These are phyloP conservation scores for Eleusine indica DNA, from an alignment of 176 grass and related monocot genomes.

Conservation along the genomic window DNA sequence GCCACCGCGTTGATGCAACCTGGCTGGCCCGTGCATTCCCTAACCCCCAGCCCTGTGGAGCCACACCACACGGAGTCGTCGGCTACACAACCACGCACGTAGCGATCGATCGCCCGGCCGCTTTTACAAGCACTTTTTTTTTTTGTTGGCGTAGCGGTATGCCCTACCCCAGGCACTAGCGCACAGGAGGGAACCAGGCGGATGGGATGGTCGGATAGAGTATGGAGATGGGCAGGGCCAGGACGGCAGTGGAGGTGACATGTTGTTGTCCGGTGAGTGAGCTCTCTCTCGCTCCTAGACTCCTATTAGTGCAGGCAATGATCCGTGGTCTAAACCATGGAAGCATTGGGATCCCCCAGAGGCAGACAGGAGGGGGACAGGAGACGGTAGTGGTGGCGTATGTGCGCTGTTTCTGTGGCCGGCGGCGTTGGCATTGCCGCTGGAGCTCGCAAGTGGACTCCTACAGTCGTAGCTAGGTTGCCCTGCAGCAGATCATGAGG, in stretches of 20 bases:
- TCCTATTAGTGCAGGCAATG: slow-evolving; percentile 51
- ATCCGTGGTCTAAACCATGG: slow-evolving; percentile 37
- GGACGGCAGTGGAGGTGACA: slow-evolving; percentile 41
- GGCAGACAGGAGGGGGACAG: slow-evolving; percentile 63
- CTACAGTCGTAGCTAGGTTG: neutral
- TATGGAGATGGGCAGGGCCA: slow-evolving; percentile 10
- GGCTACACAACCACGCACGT: too few relatives aligned
- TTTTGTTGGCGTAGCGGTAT: slow-evolving; percentile 18
- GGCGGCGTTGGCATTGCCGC: slow-evolving; percentile 46
- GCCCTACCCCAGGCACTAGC: slow-evolving; percentile 49
- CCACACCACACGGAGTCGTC: neutral
- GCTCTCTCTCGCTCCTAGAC: neutral
- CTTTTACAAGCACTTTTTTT: too few relatives aligned
- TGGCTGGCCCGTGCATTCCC: slow-evolving; percentile 35
- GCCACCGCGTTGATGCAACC: slow-evolving; percentile 43
- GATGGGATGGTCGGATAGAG: neutral
- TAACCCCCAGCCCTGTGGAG: slow-evolving; percentile 38
- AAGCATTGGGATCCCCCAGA: slow-evolving; percentile 44
- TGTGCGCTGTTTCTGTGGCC: neutral
- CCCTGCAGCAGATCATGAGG: neutral
- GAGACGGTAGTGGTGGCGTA: slow-evolving; percentile 38
- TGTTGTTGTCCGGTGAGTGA: slow-evolving; percentile 50
- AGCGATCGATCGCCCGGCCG: too few relatives aligned
- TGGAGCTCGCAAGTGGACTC: neutral
- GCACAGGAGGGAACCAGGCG: slow-evolving; percentile 34